Conservation (phyloP, 352 stramenopile species). For the Globisporangium polare region DNA sequence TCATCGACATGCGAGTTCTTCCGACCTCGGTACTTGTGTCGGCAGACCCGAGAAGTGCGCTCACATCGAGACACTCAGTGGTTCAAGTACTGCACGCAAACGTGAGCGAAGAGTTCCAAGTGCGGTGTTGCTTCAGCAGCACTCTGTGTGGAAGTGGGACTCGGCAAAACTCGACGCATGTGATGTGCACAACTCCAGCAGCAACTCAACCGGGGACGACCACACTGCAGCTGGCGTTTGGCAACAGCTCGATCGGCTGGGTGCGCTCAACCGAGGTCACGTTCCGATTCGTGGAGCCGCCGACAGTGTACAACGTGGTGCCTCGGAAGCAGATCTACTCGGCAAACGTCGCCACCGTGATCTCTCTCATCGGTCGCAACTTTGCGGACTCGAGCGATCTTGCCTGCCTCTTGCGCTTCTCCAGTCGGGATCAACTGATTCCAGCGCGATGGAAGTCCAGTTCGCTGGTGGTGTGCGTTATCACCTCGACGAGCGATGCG, state of each 20-base stretch:
- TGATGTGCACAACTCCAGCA: constrained; percentile 23
- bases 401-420: constrained; percentile 28
- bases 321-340: constrained; percentile 18
- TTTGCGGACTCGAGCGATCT: constrained; percentile 21
- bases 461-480: constrained; percentile 21
- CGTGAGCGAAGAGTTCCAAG: constrained; percentile 6
- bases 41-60: constrained; percentile 19
- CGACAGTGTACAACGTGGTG: constrained; percentile 22
- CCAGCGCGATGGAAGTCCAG: constrained; percentile 19
- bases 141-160: constrained; percentile 17
- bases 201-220: constrained; percentile 8
- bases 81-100: constrained; percentile 18
- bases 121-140: constrained; percentile 31
- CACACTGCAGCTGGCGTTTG: constrained; percentile 21
- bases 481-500: not conserved
- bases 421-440: constrained; percentile 6
- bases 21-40: constrained; percentile 17
- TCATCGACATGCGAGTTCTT: constrained; percentile 16
- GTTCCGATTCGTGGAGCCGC: constrained; percentile 22
- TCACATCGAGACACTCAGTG: constrained; percentile 13
- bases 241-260: constrained; percentile 3
- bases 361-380: constrained; percentile 24
- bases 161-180: constrained; percentile 13
- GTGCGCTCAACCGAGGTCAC: constrained; percentile 31
- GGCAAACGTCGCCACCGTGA: not conserved